These are phyloP conservation scores for Sphaerulina populicola DNA, from an alignment of 2,329 filamentous ascomycete species.

Conservation along the genomic window DNA sequence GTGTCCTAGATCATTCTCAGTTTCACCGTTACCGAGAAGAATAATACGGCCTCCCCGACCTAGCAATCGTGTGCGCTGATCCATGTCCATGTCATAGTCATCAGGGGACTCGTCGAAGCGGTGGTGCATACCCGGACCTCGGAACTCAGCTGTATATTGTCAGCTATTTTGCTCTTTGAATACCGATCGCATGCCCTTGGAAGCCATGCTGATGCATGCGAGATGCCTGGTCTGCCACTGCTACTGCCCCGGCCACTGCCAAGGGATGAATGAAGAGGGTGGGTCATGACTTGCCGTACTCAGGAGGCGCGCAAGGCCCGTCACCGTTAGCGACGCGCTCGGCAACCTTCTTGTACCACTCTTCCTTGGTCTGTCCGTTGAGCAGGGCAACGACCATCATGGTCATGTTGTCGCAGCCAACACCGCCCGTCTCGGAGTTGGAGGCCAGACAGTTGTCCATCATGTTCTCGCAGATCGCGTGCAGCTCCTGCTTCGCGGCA, in stretches of 20 bases:
- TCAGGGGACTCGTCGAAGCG: slow-evolving; percentile 44
- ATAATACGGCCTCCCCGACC: slow-evolving; percentile 77
- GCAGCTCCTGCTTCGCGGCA: slow-evolving; percentile 87
- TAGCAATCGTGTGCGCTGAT: slow-evolving; percentile 57
- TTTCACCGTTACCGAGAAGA: slow-evolving; percentile 88
- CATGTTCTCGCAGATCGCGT: slow-evolving; percentile 98
- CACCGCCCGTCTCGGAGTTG: slow-evolving; percentile 94
- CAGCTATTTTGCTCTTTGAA: slow-evolving; percentile 17
- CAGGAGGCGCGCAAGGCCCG: slow-evolving; percentile 93
- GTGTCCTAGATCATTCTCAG: slow-evolving; percentile 80
- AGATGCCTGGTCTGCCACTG: neutral
- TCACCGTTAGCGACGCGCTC: slow-evolving; percentile 92
- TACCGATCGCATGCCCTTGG: neutral
- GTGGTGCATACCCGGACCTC: slow-evolving; percentile 45
- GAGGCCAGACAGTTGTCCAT: slow-evolving; percentile 99
- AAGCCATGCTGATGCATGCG: neutral
- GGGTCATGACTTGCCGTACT: slow-evolving; percentile 80
- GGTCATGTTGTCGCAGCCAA: slow-evolving; percentile 99
- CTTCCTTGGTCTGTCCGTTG: slow-evolving; percentile 84
- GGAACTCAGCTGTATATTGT: slow-evolving; percentile 41
- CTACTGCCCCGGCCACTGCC: neutral
- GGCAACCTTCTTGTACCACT: slow-evolving; percentile 96
- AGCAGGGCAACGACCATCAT: slow-evolving; percentile 87
- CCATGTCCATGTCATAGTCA: slow-evolving; percentile 65
- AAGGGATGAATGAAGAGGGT: slow-evolving; percentile 11